Conservation (phyloP, 1,284 basidiomycete species). For the Sphaerobolus stellatus region DNA sequence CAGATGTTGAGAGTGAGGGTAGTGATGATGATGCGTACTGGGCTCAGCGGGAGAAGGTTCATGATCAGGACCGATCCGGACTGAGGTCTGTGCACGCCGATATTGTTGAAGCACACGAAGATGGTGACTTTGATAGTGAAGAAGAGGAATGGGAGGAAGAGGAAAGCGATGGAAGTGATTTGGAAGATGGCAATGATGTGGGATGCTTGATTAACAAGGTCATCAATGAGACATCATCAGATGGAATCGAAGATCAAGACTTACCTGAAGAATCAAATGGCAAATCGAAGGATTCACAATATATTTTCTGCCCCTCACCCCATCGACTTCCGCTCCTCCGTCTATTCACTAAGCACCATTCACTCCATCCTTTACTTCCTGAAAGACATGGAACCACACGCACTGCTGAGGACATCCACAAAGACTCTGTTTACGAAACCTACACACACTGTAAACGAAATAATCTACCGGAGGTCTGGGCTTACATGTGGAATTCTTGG, state of each 20-base stretch:
- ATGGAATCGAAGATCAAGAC: too few species aligned
- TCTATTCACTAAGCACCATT: slow-evolving; percentile 33
- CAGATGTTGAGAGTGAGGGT: neutral
- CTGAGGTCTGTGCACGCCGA: too few species aligned
- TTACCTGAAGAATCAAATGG: slow-evolving; percentile 30
- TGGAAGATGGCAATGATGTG: slow-evolving; percentile 7
- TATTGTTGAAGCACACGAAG: neutral
- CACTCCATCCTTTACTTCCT: slow-evolving; percentile 25
- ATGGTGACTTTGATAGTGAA: neutral
- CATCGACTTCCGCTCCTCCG: slow-evolving; percentile 29
- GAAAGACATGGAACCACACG: neutral
- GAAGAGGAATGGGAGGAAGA: slow-evolving; percentile 13
- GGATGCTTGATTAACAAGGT: slow-evolving; percentile 14
- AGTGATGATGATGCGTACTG: neutral
- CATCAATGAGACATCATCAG: too few species aligned
- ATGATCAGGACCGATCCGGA: neutral
- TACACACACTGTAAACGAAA: slow-evolving; percentile 30
- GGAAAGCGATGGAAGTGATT: neutral
- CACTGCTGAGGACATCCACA: neutral
- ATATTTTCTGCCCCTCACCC: slow-evolving; percentile 33
- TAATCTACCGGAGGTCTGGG: too few species aligned
- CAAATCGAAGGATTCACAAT: slow-evolving; percentile 20
- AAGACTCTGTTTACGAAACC: slow-evolving; percentile 19
- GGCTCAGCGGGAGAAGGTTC: too few species aligned
- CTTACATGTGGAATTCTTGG: too few species aligned